Base-by-base conservation (phyloP, 148 eudicot species). In the Cornus controversa region DNA sequence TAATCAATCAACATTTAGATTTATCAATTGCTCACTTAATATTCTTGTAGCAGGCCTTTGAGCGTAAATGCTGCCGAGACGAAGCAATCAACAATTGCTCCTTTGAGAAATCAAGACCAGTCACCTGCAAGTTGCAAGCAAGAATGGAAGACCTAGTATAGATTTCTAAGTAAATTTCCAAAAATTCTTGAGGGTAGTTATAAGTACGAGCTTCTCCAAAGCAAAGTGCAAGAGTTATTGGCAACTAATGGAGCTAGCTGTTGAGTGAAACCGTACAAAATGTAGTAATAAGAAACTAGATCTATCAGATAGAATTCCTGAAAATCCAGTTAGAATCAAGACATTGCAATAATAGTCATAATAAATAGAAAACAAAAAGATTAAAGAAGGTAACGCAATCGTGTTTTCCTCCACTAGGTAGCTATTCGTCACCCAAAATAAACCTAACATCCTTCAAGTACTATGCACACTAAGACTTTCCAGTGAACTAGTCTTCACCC, bases 21-120 rank as follows among this genome's bases (percentile, higher is more conserved):
- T 89, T 77, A 81, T 84, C 87, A 81, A 77, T 13, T 80, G 80
- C 98, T 94, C 92, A 94, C 98, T 88, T 88, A 79, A 94, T 92
- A 80, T 90, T 94, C 76, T 77, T 82, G 91, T 82, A 87, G 84
- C 91, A 89, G 66, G 85, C 75, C 71, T 79, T 90, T 70, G 84
- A 78, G 60, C 82, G 79, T 68, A 72, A 74, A 60, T 82, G 65
- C 85, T 94, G 97, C 73, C 88, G 89, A 73, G 94, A 90, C 73
- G 91, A 84, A 78, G 98, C 98, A 80, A 94, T 74, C 40, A 66
- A 72, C 78, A 94, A 82, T 76, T 85, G 97, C 76, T 92, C 91
- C 67, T 85, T 81, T 14, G 97, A 94, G 78, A 92, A 94, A 79
- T 94, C 98, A 76, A 94, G 83, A 63, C 94, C 98, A 74, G 82